Base-by-base conservation (phyloP, 257 asterid species). In the Solanum chmielewskii region DNA sequence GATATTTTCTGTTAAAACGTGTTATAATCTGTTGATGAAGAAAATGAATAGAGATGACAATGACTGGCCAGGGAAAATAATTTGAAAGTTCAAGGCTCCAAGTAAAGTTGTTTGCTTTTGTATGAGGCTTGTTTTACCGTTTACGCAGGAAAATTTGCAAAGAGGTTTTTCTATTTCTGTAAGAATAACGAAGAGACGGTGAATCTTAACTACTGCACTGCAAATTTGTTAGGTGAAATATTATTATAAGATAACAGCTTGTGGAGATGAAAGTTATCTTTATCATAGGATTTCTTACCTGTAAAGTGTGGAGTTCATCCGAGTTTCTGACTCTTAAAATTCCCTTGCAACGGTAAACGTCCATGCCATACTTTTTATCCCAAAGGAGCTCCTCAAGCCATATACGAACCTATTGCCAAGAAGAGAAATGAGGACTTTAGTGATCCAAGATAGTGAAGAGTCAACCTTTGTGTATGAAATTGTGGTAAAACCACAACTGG, bases 361-460 rank as follows among this genome's bases (percentile, higher is more conserved):
- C 98, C 98, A 97, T 97, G 91, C 90, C 95, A 83, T 94, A 89
- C 88, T 94, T 94, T 74, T 94, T 95, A 47, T 95, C 98, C 99
- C 99, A 95, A 74, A 97, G 98, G 85, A 97, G 90, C 87, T 97
- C 99, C 90, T 97, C 99, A 80, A 97, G 92, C 97, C 99, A 95
- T 77, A 88, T 44, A 60, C 92, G 93, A 66, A 93, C 92, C 99
- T 96, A 70, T 73, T 31, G 41, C 44, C 69, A 81, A 27, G 31
- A 49, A 81, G 69, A 12, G 0, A 25, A 80, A 49, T 45, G 25
- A 81, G 69, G 85, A 81, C 85, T 52, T 29, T 18, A 29, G 25
- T 47, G 45, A 81, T 49, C 69, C 45, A 81, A 81, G 84, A 78
- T 25, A 45, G 66, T 45, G 41, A 78, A 45, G 0, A 16, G 7